Percentiles rank a stretch among this genome's conserved stretches.
These are phyloP conservation scores for Triticum timopheevii DNA, from an alignment of 176 grass and related monocot genomes.

Conservation along the genomic window DNA sequence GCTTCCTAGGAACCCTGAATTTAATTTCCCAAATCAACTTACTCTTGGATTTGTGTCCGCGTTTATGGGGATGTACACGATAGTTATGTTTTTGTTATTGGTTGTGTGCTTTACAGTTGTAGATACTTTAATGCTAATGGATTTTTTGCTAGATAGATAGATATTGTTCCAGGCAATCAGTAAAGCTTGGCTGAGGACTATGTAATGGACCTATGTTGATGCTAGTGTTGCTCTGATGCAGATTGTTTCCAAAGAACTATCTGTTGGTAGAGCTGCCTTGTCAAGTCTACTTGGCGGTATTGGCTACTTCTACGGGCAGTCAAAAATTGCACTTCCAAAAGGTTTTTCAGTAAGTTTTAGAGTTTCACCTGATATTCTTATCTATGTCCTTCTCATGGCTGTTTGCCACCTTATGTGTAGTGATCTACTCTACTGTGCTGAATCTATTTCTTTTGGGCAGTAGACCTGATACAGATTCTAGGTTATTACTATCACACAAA, in stretches of 20 bases:
- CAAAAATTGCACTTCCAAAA: conserved; percentile 86
- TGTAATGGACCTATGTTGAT: conserved; percentile 12
- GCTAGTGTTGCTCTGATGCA: conserved; percentile 40
- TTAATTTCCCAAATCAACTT: neutral
- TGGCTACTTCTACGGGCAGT: conserved; percentile 96
- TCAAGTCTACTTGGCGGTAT: conserved; percentile 88
- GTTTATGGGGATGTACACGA: neutral
- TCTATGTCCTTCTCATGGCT: conserved; percentile 16
- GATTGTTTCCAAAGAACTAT: conserved; percentile 55
- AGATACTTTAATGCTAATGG: neutral
- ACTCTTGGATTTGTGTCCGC: neutral
- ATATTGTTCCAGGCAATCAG: neutral
- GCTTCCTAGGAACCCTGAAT: neutral
- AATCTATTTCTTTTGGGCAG: neutral
- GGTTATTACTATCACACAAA: neutral
- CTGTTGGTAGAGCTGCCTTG: conserved; percentile 78
- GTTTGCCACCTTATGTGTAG: conserved; percentile 1
- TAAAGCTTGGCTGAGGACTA: conserved; percentile 11
- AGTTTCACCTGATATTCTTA: conserved; percentile 30
- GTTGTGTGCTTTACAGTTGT: conserved; percentile 5
- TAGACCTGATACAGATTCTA: conserved; percentile 14
- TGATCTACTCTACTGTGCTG: neutral
- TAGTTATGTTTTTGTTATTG: conserved; percentile 17
- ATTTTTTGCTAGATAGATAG: conserved; percentile 27
- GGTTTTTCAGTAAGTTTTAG: conserved; percentile 81